Base-by-base conservation (phyloP, 805 yeast genomes). In the Hanseniaspora clermontiae region DNA sequence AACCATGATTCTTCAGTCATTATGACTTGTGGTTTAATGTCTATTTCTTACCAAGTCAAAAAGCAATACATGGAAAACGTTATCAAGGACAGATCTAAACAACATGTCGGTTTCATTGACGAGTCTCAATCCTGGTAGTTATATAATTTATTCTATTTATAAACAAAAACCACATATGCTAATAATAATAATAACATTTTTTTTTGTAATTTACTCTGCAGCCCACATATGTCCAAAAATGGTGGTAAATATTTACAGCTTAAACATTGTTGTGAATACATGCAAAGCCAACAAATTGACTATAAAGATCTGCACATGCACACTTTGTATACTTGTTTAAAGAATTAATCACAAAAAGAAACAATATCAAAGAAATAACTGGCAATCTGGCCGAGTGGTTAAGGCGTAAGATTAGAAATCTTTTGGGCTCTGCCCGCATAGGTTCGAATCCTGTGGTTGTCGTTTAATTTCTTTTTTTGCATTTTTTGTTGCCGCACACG, bases 401-500 rank as follows among this genome's bases (percentile, higher is more conserved):
- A 77, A 77, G 80, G 81, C 79, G 80, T 76, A 76, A 76, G 80
- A 77, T 75, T 74, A 73, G 77, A 72, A 73, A 75, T 75, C 78
- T 74, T 74, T 75, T 75, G 78, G 79, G 78, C 74, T 70, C 73
- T 74, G 72, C 77, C 78, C 78, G 78, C 78, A 76, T 77, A 75
- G 78, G 78, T 78, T 79, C 84, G 81, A 79, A 69, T 79, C 84
- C 83, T 79, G 84, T 81, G 76, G 83, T 76, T 79, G 82, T 78
- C 83, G 82, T 61, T 66, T 68, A 69, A 68, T 72, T 70, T 70
- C 70, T 57, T 57, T 49, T 52, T 53, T 32, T 32, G 27, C 5
- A 3, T n/a, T 24, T 24, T 24, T 24, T 24, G 27, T 24, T 24
- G 27, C 3, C 5, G 3, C 5, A 5, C 27, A 24, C 27, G 27